Evolutionary conservation across 768 basidiomycete genomes (phyloP), one percentile per base, ranked within the genome.

Genomic region (Rhizopogon sp.): DNA sequence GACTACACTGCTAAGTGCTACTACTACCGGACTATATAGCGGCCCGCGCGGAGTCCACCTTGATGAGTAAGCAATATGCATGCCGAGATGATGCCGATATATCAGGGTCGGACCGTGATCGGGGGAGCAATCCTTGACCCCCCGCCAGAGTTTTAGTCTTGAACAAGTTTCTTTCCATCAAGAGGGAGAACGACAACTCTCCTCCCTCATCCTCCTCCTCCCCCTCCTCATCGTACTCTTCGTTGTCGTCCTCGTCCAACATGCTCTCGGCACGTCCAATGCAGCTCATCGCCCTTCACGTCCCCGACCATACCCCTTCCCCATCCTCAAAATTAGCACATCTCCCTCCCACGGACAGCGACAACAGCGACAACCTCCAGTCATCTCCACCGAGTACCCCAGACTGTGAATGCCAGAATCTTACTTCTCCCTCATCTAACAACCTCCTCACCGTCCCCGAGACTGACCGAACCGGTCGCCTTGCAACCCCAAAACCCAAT

Each of bases 221-320:
- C 54, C 50, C 56, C 6, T 49, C 59, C 40, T 54, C 62, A 42
- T 11, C 5, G 6, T 6, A 11, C 25, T 44, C 42, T 11, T 22
- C 31, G 22, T 13, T 25, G 13, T 14, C 46, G 22, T 6, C 6
- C 4, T 14, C 51, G 53, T 9, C 56, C 56, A 40, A 60, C 50
- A 76, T 73, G 74, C 68, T 76, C 56, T 71, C 71, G 39, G 64
- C 73, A 13, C 67, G 56, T 57, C 75, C 73, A 39, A 75, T 74
- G 69, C 67, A 66, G 29, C 68, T 60, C 39, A 56, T 70, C 31
- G 56, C 54, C 59, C 31, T 64, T 59, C 33, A 22, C 9, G 29
- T 39, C 7, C 49, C 16, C 39, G 20, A 37, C 4, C 51, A 40
- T 41, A 6, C 33, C 10, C 16, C 39, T n/a, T 20, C 39, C 14